phyloP scores from a whole-genome alignment of 192 early-diverging fungal genomes.

The Umbelopsis isabellina region DNA sequence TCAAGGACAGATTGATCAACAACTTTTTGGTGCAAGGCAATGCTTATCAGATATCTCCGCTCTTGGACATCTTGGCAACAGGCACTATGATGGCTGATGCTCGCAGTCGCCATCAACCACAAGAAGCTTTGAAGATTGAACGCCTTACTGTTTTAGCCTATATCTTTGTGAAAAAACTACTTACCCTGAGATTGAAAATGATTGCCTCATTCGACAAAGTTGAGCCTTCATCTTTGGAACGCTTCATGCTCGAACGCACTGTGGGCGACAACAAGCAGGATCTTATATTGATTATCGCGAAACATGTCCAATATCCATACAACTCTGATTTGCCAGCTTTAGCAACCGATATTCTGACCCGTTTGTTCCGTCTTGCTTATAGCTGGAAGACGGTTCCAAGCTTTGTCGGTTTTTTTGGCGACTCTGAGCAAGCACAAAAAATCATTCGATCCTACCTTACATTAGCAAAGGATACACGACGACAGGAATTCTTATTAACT shows the following conservation, averaged over 20 bases:
- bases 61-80: slow-evolving; percentile 47
- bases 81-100: slow-evolving; percentile 40
- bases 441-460: slow-evolving; percentile 31
- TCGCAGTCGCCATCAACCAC: slow-evolving; percentile 32
- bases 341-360: slow-evolving; percentile 48
- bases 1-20: slow-evolving; percentile 29
- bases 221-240: slow-evolving; percentile 46
- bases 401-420: slow-evolving; percentile 53
- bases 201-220: slow-evolving; percentile 23
- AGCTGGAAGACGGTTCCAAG: slow-evolving; percentile 46
- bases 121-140: slow-evolving; percentile 27
- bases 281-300: slow-evolving; percentile 43
- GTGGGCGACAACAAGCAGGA: slow-evolving; percentile 39
- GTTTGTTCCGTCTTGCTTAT: slow-evolving; percentile 40
- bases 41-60: slow-evolving; percentile 45
- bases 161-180: slow-evolving; percentile 42
- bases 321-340: slow-evolving; percentile 37
- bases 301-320: slow-evolving; percentile 42
- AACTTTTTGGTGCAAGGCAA: slow-evolving; percentile 55
- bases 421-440: slow-evolving; percentile 43
- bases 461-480: slow-evolving; percentile 25
- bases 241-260: slow-evolving; percentile 47
- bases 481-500: slow-evolving; percentile 26
- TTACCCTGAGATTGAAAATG: slow-evolving; percentile 35
- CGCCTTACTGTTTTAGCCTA: slow-evolving; percentile 43